A percentile compares a stretch with the other conserved stretches of the same genome.
Evolutionary conservation across 1,284 basidiomycete genomes (phyloP).

Genomic region (Austroboletus rostrupii): DNA sequence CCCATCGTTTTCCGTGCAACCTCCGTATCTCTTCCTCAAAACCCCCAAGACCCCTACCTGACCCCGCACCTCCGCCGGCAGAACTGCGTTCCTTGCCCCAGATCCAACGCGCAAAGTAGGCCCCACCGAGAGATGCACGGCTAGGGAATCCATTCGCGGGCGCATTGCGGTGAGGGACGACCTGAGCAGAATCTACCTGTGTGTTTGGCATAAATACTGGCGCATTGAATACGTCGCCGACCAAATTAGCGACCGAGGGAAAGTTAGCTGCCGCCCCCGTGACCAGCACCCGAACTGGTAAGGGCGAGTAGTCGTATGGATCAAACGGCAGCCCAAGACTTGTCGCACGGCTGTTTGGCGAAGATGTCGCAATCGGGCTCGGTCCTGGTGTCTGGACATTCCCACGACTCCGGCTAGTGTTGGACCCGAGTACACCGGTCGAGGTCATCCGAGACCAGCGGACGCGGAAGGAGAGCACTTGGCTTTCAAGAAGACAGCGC

Average conservation of each 20-base stretch:
- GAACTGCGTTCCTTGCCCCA: slow-evolving; percentile 64
- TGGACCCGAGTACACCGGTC: slow-evolving; percentile 50
- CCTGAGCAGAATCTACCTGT: slow-evolving; percentile 70
- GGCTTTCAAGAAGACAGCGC: slow-evolving; percentile 74
- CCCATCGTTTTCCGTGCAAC: slow-evolving; percentile 68
- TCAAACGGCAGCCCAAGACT: slow-evolving; percentile 68
- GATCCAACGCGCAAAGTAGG: slow-evolving; percentile 76
- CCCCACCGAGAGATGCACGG: slow-evolving; percentile 64
- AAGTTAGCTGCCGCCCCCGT: slow-evolving; percentile 79
- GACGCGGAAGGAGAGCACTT: slow-evolving; percentile 72
- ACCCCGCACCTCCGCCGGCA: slow-evolving; percentile 24
- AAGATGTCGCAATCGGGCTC: slow-evolving; percentile 28
- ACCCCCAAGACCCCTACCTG: slow-evolving; percentile 45
- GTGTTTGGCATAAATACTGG: slow-evolving; percentile 67
- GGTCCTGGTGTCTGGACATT: slow-evolving; percentile 30
- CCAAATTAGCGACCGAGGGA: slow-evolving; percentile 72
- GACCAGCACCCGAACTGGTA: slow-evolving; percentile 61
- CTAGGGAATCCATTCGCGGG: slow-evolving; percentile 64
- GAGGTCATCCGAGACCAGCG: slow-evolving; percentile 70
- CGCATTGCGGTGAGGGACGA: slow-evolving; percentile 68
- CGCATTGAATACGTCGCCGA: slow-evolving; percentile 76
- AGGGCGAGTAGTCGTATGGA: slow-evolving; percentile 62
- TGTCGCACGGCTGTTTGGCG: slow-evolving; percentile 34
- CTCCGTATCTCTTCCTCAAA: slow-evolving; percentile 76
- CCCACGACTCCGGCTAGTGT: slow-evolving; percentile 30